Base-by-base conservation (phyloP, 768 basidiomycete genomes). In the Pholiota molesta region DNA sequence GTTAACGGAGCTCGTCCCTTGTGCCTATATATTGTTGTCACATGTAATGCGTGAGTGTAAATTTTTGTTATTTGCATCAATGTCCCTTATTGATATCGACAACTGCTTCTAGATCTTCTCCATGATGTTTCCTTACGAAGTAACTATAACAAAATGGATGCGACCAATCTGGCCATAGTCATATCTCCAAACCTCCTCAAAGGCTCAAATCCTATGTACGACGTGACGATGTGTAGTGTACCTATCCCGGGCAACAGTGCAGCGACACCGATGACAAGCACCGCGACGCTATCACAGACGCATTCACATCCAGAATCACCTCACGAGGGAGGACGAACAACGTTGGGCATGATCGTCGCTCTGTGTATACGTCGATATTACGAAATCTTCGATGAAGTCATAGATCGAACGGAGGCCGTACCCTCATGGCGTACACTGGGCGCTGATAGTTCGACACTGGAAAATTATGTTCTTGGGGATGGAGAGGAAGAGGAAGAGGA, bases 341-440 rank as follows among this genome's bases (percentile, higher is more conserved):
- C 91, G 0, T 78, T 95, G 0, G 92, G 91, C 2, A 78, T 80
- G 63, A 77, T 94, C 44, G 79, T 94, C 72, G 87, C 87, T 69
- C 75, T 92, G 45, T 94, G 91, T 72, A 93, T 94, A 55, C 83
- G 90, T 67, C 85, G 85, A 45, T 95, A 94, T 71, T 94, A 89
- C 71, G 93, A 95, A 71, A 78, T 94, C 31, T 95, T 95, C 66
- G 92, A 94, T 70, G 93, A 94, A 66, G 74, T 89, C n/a, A 75
- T 73, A 60, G 93, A 94, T 74, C 83, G 86, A 16, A 82, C 81
- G 61, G 91, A 93, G 65, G 86, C 86, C 3, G 64, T 84, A 14
- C 75, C 76, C 1, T 76, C 72, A 2, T 74, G 68, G 59, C 72
- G 73, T 33, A 69, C 75, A 7, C 62, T 70, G 21, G 71, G 71